Evolutionary conservation across 2,329 filamentous ascomycete genomes (phyloP), one percentile per base, ranked within the genome.

Genomic region (Fusarium gaditjirri): DNA sequence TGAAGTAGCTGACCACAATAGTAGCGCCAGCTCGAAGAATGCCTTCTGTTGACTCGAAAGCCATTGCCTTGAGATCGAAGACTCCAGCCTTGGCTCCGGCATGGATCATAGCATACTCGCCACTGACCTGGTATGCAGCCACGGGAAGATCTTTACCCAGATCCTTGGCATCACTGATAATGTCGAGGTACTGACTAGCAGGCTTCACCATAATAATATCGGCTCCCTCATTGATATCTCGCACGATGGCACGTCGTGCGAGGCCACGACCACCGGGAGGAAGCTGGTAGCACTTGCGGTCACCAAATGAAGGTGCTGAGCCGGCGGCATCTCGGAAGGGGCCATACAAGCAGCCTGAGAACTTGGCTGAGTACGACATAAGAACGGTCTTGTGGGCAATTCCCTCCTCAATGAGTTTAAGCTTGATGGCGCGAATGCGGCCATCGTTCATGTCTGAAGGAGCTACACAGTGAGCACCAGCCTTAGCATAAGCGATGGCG

Each of bases 191-290:
- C 82, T 95, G 94, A 77, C 93, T 93, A 14, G 96, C 96, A 5
- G 96, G 96, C 87, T 99, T 99, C 70, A 99, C 96, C 95, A 99
- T 98, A 83, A 99, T 97, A 75, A 98, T 94, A 79, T 99, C 96
- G 25, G 96, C 96, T 31, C 96, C 96, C 83, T 99, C 96, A 72
- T 88, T 88, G 75, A 99, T 95, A 80, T 99, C 96, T 75, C 96
- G 90, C 43, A 90, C 85, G 73, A 99, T 98, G 53, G 96, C 96
- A 75, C 96, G 90, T 73, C 96, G 91, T 21, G 96, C 96, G 47
- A 99, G 90, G 38, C 96, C 96, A 55, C 96, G 92, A 31, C 95
- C 96, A 68, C 95, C 95, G 0, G 94, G 94, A 3, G 96, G 96
- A 16, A 99, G 89, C 84, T 99, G 96, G 85, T 99, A 99, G 88